These are phyloP conservation scores for Parietaria judaica DNA, from an alignment of 306 rosid species.

Conservation along the genomic window DNA sequence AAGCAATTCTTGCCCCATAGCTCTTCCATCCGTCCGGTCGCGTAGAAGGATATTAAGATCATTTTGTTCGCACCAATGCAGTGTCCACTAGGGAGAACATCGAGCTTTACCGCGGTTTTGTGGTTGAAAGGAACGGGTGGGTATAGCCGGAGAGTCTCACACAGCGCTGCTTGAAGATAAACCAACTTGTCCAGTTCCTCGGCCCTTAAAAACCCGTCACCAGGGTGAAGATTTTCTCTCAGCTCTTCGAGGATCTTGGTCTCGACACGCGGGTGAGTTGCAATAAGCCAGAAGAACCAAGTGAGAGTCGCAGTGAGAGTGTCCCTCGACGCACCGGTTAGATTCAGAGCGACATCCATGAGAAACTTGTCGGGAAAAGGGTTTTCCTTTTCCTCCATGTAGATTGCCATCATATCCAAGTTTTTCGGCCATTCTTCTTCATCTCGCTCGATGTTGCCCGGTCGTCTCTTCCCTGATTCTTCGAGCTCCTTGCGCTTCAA, in stretches of 20 bases:
- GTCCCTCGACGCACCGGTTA: conserved; percentile 38
- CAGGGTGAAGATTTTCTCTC: no score
- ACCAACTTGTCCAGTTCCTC: conserved; percentile 28
- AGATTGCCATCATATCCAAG: conserved; percentile 27
- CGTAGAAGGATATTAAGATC: conserved; percentile 27
- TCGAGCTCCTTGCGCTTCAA: conserved; percentile 15
- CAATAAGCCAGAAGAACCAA: conserved; percentile 40
- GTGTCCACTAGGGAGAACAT: conserved; percentile 49
- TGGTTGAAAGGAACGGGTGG: conserved; percentile 43
- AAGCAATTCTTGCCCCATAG: conserved; percentile 50
- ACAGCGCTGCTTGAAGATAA: conserved; percentile 47
- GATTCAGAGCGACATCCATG: conserved; percentile 31
- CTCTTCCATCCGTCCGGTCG: conserved; percentile 46
- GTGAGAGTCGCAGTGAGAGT: conserved; percentile 39
- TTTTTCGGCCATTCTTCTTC: neutral
- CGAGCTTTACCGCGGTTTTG: conserved; percentile 17
- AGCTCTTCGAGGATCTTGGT: neutral
- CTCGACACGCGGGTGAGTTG: conserved; percentile 36
- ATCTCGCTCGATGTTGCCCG: no score
- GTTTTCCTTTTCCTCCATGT: conserved; percentile 13
- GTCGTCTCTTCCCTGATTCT: neutral
- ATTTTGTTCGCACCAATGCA: neutral
- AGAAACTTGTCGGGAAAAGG: conserved; percentile 25
- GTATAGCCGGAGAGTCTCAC: conserved; percentile 43
- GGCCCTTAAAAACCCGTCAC: neutral